Percentiles rank a stretch among this genome's conserved stretches.
These are phyloP conservation scores for Suillus paluster DNA, from an alignment of 768 basidiomycete species.

Conservation along the genomic window DNA sequence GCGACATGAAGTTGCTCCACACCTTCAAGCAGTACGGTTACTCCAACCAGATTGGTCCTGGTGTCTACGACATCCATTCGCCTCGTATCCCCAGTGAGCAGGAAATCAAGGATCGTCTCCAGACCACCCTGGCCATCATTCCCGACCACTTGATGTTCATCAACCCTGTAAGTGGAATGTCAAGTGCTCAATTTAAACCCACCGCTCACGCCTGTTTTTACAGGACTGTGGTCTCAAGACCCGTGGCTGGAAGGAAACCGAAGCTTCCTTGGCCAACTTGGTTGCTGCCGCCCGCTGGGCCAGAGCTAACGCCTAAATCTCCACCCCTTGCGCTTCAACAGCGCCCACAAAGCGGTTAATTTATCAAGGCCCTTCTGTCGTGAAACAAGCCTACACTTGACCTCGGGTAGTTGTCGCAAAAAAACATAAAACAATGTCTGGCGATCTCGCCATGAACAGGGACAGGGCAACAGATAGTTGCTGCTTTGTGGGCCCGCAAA, in stretches of 20 bases:
- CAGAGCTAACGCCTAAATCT: constrained; percentile 73
- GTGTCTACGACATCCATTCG: constrained; percentile 99
- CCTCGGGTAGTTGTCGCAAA: constrained; percentile 58
- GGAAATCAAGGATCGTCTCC: constrained; percentile 94
- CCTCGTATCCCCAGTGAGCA: constrained; percentile 93
- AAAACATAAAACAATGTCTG: constrained; percentile 25
- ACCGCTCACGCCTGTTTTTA: constrained; percentile 13
- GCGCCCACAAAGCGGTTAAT: constrained; percentile 75
- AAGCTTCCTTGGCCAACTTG: constrained; percentile 85
- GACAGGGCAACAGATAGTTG: constrained; percentile 26
- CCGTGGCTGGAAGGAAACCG: constrained; percentile 98
- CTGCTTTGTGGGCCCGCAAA: constrained; percentile 28
- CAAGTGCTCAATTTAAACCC: neutral
- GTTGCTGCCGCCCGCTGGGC: constrained; percentile 95
- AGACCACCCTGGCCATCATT: constrained; percentile 81
- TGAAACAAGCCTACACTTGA: constrained; percentile 46
- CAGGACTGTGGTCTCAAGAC: constrained; percentile 98
- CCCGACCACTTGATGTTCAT: constrained; percentile 83
- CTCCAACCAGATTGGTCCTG: constrained; percentile 97
- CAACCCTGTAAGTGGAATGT: constrained; percentile 68
- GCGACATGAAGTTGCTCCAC: constrained; percentile 94
- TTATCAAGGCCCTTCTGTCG: constrained; percentile 44
- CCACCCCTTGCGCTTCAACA: constrained; percentile 82
- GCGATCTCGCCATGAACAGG: constrained; percentile 22
- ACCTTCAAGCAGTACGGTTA: constrained; percentile 96